These are phyloP conservation scores for Talaromyces proteolyticus DNA, from an alignment of 495 filamentous ascomycete genomes.

Conservation along the genomic window DNA sequence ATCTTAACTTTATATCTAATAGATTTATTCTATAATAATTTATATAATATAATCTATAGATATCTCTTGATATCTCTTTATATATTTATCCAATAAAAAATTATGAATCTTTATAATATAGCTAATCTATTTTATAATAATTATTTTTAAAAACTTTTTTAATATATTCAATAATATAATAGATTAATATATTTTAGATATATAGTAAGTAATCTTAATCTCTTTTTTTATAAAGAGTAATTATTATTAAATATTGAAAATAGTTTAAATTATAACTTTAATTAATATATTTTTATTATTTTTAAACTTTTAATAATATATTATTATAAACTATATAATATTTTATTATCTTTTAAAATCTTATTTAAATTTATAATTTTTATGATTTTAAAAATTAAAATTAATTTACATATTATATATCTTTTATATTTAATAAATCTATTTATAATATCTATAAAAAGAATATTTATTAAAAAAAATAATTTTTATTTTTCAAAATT, in stretches of 20 bases:
- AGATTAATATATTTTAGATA: neutral
- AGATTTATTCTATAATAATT: neutral
- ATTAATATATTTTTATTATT: neutral
- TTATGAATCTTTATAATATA: neutral
- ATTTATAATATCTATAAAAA: neutral
- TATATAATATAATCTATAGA: neutral
- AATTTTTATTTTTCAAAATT: neutral
- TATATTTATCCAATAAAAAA: neutral
- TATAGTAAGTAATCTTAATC: neutral
- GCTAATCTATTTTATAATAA: neutral
- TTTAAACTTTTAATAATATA: neutral
- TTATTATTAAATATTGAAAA: neutral
- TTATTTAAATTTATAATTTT: neutral
- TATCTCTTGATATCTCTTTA: neutral
- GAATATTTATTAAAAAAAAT: neutral
- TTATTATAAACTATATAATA: neutral
- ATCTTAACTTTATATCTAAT: neutral
- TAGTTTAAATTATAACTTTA: neutral
- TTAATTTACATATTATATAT: constrained; percentile 2
- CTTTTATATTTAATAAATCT: too few species aligned
- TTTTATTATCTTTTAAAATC: neutral
- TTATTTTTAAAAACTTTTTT: neutral
- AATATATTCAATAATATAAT: neutral
- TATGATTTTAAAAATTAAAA: neutral
- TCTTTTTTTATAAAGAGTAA: neutral